Percentiles rank a stretch among this genome's conserved stretches.
These are phyloP conservation scores for Decorospora gaudefroyi DNA, from an alignment of 2,329 filamentous ascomycete genomes.

Conservation along the genomic window DNA sequence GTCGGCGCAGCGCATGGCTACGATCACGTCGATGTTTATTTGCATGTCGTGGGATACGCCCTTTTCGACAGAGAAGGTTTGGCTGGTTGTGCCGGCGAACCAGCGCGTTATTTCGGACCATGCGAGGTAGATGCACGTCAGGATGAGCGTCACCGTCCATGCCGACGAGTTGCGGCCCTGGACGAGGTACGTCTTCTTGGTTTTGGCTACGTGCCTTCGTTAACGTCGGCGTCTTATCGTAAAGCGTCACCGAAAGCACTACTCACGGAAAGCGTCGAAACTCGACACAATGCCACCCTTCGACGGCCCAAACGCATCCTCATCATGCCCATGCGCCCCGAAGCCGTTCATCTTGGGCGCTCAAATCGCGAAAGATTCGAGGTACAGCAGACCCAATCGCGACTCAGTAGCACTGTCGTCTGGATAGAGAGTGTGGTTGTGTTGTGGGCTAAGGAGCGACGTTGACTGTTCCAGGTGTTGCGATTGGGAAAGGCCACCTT, in stretches of 20 bases:
- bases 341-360: constrained; percentile 73
- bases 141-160: constrained; percentile 83
- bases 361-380: constrained; percentile 24
- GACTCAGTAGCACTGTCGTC: constrained; percentile 11
- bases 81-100: constrained; percentile 81
- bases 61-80: constrained; percentile 93
- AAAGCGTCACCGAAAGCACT: not conserved
- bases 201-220: constrained; percentile 70
- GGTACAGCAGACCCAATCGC: constrained; percentile 37
- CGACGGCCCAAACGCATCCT: constrained; percentile 79
- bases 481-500: constrained; percentile 45
- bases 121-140: constrained; percentile 74
- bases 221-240: constrained; percentile 7
- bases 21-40: constrained; percentile 92
- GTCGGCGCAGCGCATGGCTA: constrained; percentile 83
- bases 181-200: constrained; percentile 89
- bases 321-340: constrained; percentile 67
- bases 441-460: constrained; percentile 28
- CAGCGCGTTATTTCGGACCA: constrained; percentile 79
- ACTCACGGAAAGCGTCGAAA: constrained; percentile 96
- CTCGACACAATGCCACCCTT: constrained; percentile 65
- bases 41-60: constrained; percentile 85
- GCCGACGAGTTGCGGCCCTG: constrained; percentile 85
- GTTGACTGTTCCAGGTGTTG: constrained; percentile 13
- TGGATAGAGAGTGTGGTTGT: constrained; percentile 14